Evolutionary conservation across 2,329 filamentous ascomycete genomes (phyloP), one percentile per base, ranked within the genome.

Genomic region (Hymenoscyphus fraxineus): DNA sequence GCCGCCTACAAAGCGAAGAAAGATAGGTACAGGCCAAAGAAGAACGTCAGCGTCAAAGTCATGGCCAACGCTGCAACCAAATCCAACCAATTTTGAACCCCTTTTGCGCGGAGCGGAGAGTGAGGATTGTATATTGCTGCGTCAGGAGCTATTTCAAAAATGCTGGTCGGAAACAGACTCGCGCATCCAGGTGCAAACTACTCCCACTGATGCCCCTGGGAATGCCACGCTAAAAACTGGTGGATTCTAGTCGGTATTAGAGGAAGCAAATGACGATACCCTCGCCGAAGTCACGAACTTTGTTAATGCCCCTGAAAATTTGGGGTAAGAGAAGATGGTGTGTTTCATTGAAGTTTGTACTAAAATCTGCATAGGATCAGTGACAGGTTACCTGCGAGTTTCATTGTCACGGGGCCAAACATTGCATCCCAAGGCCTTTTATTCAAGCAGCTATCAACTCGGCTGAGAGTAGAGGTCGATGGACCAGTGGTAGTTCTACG

Each of bases 391-490:
- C 87, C 89, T 0, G 84, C 88, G 7, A 89, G 85, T 1, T 88
- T 94, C 69, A 86, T 94, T 69, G 84, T 92, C 65, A 90, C 90
- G 9, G 92, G 91, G 0, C 89, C 91, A 7, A 92, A 91, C 68
- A 89, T 93, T 70, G 88, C 90, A 41, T 89, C 89, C 1, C 89
- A 93, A 74, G 85, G 87, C 54, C 80, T 90, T 13, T 81, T 93
- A n/a, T 93, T 93, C 70, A 81, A 86, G 64, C 89, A 92, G 74
- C 78, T 93, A 12, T 83, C 85, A 13, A 82, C 85, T 65, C 78
- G 77, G n/a, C 77, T 88, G n/a, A 77, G 78, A 71, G 68, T 75
- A 66, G 75, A 81, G 59, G 75, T 78, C 32, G 72, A 78, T 19
- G 85, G 85, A 59, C 81, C 81, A 59, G 87, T 92, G 68, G 85